Base-by-base conservation (phyloP, 257 asterid genomes). In the Eucommia ulmoides region DNA sequence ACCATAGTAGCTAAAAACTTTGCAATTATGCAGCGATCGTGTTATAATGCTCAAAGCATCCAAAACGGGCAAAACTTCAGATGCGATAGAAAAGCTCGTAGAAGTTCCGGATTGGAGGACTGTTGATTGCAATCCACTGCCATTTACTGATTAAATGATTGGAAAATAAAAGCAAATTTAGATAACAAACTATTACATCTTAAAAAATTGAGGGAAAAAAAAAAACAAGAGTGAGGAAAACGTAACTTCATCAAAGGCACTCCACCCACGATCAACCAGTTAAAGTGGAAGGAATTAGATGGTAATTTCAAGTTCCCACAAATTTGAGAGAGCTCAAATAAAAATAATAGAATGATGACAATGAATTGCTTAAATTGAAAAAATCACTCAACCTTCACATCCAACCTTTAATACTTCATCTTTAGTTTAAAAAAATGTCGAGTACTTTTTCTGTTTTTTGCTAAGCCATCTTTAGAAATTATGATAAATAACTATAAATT, bases 21-120 rank as follows among this genome's bases (percentile, higher is more conserved):
- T 72, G 85, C 96, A 85, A 64, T 89, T 89, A 81, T 89, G 91
- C 80, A 74, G 62, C 47, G 98, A 89, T 70, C 77, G 75, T 25
- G 84, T 68, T 74, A 78, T 75, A 64, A 78, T 59, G 47, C 83
- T 67, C 79, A 89, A 72, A 53, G 93, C 82, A 60, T 85, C 96
- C 69, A 89, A 74, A 61, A 84, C 58, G 71, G 79, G 72, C 77
- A 86, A 78, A 59, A 80, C 78, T 66, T 89, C 96, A 24, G 65
- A 64, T 55, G 78, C 58, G 58, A 78, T 53, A 45, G 33, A 58
- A 65, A 65, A 64, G 67, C 69, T 55, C 65, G 74, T 45, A 12
- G 76, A 63, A 64, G 65, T 63, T 59, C 75, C 87, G 25, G 70
- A 52, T 64, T 71, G 82, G 64, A 65, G 91, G 70, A 73, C 57